These are phyloP conservation scores for Aspergillus fijiensis DNA, from an alignment of 2,329 filamentous ascomycete species.

Conservation along the genomic window DNA sequence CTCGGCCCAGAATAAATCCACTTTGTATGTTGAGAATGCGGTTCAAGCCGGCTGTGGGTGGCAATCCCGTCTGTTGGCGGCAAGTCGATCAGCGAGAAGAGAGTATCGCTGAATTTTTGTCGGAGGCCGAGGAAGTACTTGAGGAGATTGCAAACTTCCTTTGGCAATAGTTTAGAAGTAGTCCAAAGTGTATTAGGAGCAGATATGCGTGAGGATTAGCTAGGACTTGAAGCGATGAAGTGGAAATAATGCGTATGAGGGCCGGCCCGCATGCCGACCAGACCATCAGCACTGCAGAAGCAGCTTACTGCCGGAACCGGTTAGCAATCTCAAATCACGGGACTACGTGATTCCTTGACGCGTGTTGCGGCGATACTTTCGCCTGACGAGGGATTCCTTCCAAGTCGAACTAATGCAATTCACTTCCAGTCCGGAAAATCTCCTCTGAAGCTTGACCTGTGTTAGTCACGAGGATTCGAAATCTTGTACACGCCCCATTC, in stretches of 20 bases:
- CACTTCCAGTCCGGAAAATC: background rate
- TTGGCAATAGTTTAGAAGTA: too few relatives aligned
- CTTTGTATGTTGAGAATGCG: slow-evolving; percentile 25
- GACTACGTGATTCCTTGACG: slow-evolving; percentile 28
- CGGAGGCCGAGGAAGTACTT: background rate
- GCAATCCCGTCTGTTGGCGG: background rate
- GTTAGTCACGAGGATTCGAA: background rate
- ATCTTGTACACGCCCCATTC: background rate
- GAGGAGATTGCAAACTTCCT: background rate
- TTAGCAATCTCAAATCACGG: slow-evolving; percentile 22
- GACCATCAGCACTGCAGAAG: background rate
- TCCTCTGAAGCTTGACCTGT: too few relatives aligned
- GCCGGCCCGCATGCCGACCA: slow-evolving; percentile 3
- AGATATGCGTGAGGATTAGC: background rate
- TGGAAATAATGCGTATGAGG: slow-evolving; percentile 3
- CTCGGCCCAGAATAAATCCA: slow-evolving; percentile 44
- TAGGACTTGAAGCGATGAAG: background rate
- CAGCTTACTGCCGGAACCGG: slow-evolving; percentile 9
- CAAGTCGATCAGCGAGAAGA: background rate
- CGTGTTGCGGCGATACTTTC: slow-evolving; percentile 10
- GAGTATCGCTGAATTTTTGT: too few relatives aligned
- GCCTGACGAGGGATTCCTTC: background rate
- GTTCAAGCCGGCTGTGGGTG: background rate
- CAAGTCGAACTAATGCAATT: background rate
- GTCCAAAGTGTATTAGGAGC: too few relatives aligned